These are phyloP conservation scores for Rhododendron vialii DNA, from an alignment of 148 eudicot species.

Conservation along the genomic window DNA sequence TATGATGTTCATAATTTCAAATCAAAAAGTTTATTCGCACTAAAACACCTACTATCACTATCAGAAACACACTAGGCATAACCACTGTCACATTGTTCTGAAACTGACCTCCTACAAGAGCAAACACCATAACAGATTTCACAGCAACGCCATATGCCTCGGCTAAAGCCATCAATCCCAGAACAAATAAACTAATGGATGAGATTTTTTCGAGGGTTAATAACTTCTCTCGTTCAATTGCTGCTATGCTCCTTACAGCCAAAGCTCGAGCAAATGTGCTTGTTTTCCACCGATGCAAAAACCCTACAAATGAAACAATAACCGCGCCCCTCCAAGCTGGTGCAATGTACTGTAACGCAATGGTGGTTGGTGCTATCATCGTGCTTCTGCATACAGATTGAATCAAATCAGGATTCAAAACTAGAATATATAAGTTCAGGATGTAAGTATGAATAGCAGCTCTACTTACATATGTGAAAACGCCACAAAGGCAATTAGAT, in stretches of 20 bases:
- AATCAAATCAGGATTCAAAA: neutral
- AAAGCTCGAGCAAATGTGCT: constrained; percentile 58
- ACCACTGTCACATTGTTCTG: neutral
- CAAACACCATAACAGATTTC: constrained; percentile 81
- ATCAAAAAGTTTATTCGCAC: neutral
- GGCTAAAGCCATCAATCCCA: constrained; percentile 79
- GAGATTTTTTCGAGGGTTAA: constrained; percentile 68
- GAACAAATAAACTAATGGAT: constrained; percentile 62
- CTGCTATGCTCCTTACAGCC: constrained; percentile 26
- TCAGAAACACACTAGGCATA: neutral
- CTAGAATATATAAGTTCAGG: neutral
- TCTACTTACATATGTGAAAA: constrained; percentile 67
- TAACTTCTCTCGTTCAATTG: constrained; percentile 51
- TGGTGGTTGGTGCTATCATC: constrained; percentile 70
- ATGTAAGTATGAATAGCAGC: neutral
- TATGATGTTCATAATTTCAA: no score
- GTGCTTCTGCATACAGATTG: constrained; percentile 34
- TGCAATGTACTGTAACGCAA: constrained; percentile 51
- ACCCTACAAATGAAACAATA: constrained; percentile 74
- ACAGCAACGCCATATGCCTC: constrained; percentile 97
- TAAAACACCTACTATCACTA: neutral
- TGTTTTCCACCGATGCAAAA: constrained; percentile 82
- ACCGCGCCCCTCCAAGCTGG: constrained; percentile 79
- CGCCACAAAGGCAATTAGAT: constrained; percentile 63
- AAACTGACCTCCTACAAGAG: constrained; percentile 83